Conservation (phyloP, 495 filamentous ascomycete species). For the Hyaloscypha bicolor region DNA sequence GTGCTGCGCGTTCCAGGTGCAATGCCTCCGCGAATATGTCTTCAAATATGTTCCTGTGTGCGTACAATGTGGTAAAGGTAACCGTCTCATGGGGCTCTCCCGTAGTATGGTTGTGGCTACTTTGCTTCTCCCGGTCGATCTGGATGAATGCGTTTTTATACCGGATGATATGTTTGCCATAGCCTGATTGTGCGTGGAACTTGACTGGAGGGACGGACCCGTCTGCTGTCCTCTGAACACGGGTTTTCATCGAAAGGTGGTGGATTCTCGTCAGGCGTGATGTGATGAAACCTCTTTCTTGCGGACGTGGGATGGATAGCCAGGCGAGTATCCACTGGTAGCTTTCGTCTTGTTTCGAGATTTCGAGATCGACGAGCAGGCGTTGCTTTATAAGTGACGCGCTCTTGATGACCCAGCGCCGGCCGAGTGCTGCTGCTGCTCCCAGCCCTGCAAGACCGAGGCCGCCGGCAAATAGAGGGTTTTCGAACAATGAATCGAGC, state of each 20-base stretch:
- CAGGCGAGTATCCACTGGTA: slow-evolving; percentile 94
- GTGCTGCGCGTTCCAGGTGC: slow-evolving; percentile 68
- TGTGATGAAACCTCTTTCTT: slow-evolving; percentile 39
- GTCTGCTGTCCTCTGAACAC: slow-evolving; percentile 44
- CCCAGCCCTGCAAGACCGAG: slow-evolving; percentile 88
- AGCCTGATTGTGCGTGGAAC: slow-evolving; percentile 88
- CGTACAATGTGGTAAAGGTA: slow-evolving; percentile 88
- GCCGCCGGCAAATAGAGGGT: slow-evolving; percentile 61
- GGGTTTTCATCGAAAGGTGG: slow-evolving; percentile 48
- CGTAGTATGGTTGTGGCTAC: slow-evolving; percentile 66
- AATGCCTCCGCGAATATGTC: slow-evolving; percentile 86
- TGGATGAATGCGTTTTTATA: slow-evolving; percentile 84
- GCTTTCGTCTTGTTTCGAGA: slow-evolving; percentile 87
- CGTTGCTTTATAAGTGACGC: slow-evolving; percentile 75
- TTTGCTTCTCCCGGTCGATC: slow-evolving; percentile 81
- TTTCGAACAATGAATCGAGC: slow-evolving; percentile 55
- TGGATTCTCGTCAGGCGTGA: slow-evolving; percentile 51
- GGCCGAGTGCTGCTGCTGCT: slow-evolving; percentile 72
- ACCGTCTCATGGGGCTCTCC: slow-evolving; percentile 94
- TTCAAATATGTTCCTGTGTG: slow-evolving; percentile 82
- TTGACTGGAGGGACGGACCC: slow-evolving; percentile 50
- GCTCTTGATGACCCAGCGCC: slow-evolving; percentile 68
- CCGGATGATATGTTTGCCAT: slow-evolving; percentile 81
- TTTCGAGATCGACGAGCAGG: slow-evolving; percentile 93
- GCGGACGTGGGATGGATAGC: slow-evolving; percentile 80